A percentile compares a stretch with the other conserved stretches of the same genome.
phyloP scores from a whole-genome alignment of 208 protist genomes.

The Acanthamoeba sp. region DNA sequence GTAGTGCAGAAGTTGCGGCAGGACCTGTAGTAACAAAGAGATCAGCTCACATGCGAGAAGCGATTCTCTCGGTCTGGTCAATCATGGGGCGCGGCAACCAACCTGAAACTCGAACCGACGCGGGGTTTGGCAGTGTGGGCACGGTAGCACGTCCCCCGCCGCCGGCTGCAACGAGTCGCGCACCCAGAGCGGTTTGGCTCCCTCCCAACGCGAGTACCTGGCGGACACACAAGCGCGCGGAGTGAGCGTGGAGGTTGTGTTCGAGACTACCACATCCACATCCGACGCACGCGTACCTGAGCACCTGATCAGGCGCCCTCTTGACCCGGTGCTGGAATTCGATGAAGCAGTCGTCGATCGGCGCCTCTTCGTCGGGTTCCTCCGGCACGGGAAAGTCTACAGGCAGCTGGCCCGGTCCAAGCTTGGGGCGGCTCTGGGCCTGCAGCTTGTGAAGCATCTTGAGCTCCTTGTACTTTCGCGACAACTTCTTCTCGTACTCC shows the following conservation, averaged over 20 bases:
- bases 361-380: neutral
- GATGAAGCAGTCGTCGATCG: constrained; percentile 35
- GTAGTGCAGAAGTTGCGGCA: constrained; percentile 32
- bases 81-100: no score
- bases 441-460: neutral
- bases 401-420: neutral
- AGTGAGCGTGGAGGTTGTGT: neutral
- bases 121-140: neutral
- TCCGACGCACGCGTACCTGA: neutral
- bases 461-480: constrained; percentile 45
- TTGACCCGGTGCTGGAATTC: constrained; percentile 1
- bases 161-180: neutral
- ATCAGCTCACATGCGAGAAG: no score
- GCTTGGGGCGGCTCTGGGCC: neutral
- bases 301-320: constrained; percentile 7
- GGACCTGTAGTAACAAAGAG: no score
- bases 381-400: constrained; percentile 18
- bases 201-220: constrained; percentile 29
- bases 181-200: constrained; percentile 44
- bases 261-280: neutral
- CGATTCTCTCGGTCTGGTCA: no score
- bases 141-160: neutral
- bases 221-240: neutral
- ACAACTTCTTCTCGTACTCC: constrained; percentile 44
- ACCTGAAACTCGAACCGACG: constrained; percentile 41